Conservation (phyloP, 1,139 yeast genomes). For the Fermentozyma sake region DNA sequence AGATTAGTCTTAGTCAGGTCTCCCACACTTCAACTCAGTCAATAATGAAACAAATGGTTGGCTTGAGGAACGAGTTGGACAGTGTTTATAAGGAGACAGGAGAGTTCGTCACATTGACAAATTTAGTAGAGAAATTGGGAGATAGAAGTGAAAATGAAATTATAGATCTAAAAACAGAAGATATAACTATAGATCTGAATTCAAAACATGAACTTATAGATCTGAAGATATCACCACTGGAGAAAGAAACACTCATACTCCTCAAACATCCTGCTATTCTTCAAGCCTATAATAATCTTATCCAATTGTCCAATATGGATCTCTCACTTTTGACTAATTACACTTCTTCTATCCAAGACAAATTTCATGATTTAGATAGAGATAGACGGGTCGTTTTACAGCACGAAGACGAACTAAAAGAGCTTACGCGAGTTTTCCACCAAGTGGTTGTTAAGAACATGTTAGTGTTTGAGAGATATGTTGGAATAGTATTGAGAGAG, state of each 20-base stretch:
- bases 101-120: no score
- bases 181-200: no score
- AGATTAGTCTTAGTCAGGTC: no score
- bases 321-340: conserved; percentile 18
- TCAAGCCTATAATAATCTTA: conserved; percentile 17
- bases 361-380: conserved; percentile 13
- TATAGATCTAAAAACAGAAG: no score
- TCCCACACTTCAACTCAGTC: no score
- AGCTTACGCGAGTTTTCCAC: conserved; percentile 17
- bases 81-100: no score
- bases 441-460: conserved; percentile 24
- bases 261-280: conserved; percentile 18
- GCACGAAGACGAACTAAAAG: conserved; percentile 11
- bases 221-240: no score
- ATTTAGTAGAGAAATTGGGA: no score
- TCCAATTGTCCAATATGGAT: conserved; percentile 21
- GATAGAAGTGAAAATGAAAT: no score
- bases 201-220: conserved; percentile 18
- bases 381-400: conserved; percentile 7
- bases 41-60: no score
- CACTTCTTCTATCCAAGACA: conserved; percentile 15
- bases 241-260: no score
- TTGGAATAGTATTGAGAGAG: conserved; percentile 17
- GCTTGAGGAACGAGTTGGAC: no score
- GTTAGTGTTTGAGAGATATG: conserved; percentile 25